Evolutionary conservation across 2,329 filamentous ascomycete species (phyloP), one percentile per base, ranked within the genome.

Genomic region (Ophiosphaerella herpotricha): DNA sequence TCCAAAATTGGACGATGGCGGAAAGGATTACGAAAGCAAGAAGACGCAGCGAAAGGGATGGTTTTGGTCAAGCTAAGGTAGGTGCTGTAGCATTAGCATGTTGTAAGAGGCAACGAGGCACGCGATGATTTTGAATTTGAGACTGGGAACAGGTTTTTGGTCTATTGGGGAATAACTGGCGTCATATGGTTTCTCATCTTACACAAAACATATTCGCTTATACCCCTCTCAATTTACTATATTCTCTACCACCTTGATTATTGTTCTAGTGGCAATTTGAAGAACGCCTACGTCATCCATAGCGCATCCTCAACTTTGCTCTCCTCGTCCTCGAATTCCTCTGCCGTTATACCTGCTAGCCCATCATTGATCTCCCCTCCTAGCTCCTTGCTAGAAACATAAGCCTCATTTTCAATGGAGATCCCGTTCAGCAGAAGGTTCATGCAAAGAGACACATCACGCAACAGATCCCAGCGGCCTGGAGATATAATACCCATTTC

Each of bases 41-140:
- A 7, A 12, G 7, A 48, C 51, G 45, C 61, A 60, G 44, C 64
- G 57, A 29, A 57, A 48, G 26, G 66, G 68, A 1, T 71, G 68
- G 68, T 71, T 71, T 14, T 71, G 68, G 68, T 70, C 68, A 6
- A 58, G 44, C 29, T 64, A 37, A 57, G 21, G 11, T 29, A 29
- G 11, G 11, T 11, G 26, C 26, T 29, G 3, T 29, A 6, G 26
- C 26, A 29, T 29, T 29, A 29, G 7, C 6, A 11, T 29, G 11
- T 29, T 29, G 26, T 29, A 11, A 29, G 11, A 29, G 26, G 11
- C 11, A 29, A 8, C 26, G 11, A 29, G 18, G 18, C 18, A 21
- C 18, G 18, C 4, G 18, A 5, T 21, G 18, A 21, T 21, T 21
- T 21, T 21, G 18, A 21, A 5, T 21, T 21, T 21, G 18, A 29